Percentiles rank a stretch among this genome's conserved stretches.
Conservation (phyloP, 2,329 filamentous ascomycete species). For the Cladophialophora chaetospira region DNA sequence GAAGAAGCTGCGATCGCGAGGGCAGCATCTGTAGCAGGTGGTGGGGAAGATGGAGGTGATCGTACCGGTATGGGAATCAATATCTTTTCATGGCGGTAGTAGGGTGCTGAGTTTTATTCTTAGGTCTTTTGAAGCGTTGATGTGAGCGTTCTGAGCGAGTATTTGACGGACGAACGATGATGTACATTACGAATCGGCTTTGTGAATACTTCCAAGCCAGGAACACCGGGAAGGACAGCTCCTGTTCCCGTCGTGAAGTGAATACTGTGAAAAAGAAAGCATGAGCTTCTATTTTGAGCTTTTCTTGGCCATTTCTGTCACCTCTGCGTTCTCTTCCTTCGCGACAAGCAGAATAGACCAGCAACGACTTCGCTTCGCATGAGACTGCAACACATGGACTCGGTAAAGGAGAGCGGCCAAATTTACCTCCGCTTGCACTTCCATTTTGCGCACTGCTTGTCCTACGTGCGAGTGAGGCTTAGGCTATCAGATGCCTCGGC, state of each 20-base stretch:
- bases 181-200: neutral
- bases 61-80: neutral
- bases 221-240: no score
- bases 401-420: neutral
- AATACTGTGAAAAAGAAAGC: no score
- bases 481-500: no score
- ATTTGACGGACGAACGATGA: neutral
- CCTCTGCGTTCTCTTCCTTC: no score
- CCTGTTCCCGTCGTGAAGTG: no score
- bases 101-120: neutral
- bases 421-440: neutral
- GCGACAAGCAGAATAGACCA: no score
- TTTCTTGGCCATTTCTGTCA: no score
- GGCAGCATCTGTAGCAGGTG: neutral
- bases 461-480: no score
- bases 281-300: no score
- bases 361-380: no score
- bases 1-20: neutral
- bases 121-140: neutral
- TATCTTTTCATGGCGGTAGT: conserved; percentile 10
- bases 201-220: neutral
- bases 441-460: neutral
- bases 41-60: neutral
- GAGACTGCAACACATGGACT: no score
- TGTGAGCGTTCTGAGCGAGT: neutral